Conservation (phyloP, 1,139 yeast genomes). For the Yamadazyma friedrichii region DNA sequence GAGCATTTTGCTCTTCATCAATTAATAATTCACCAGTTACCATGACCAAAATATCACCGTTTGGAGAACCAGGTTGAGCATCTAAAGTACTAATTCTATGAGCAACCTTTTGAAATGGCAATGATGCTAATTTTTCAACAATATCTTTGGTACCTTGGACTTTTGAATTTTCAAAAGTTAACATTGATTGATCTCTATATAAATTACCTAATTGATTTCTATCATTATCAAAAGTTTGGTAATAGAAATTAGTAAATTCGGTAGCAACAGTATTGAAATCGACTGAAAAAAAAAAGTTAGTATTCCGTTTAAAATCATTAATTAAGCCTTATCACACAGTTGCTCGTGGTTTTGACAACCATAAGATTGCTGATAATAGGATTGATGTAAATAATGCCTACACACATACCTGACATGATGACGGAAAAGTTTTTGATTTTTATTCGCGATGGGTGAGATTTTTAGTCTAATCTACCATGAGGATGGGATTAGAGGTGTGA, state of each 20-base stretch:
- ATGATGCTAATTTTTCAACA: slow-evolving; percentile 81
- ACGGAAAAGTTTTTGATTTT: neutral
- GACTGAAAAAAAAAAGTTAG: slow-evolving; percentile 27
- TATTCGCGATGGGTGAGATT: slow-evolving; percentile 6
- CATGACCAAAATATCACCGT: slow-evolving; percentile 93
- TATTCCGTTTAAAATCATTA: neutral
- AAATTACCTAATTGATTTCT: slow-evolving; percentile 90
- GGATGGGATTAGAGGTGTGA: too few relatives aligned
- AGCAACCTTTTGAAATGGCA: slow-evolving; percentile 89
- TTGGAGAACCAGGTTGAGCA: slow-evolving; percentile 96
- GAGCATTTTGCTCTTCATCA: slow-evolving; percentile 94
- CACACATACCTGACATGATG: slow-evolving; percentile 18
- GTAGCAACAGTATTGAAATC: slow-evolving; percentile 72
- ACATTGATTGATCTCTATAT: slow-evolving; percentile 96
- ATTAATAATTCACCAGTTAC: slow-evolving; percentile 93
- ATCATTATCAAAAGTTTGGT: slow-evolving; percentile 91
- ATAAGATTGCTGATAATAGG: neutral
- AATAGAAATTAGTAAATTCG: slow-evolving; percentile 92
- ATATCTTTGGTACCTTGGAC: slow-evolving; percentile 91
- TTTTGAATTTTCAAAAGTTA: slow-evolving; percentile 93
- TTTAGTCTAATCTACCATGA: neutral
- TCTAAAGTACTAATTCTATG: slow-evolving; percentile 94
- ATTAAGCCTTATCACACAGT: neutral
- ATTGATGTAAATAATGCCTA: neutral
- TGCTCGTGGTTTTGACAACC: neutral